Evolutionary conservation across 179 eudicot genomes (phyloP).

Genomic region (Camellia oleifera): DNA sequence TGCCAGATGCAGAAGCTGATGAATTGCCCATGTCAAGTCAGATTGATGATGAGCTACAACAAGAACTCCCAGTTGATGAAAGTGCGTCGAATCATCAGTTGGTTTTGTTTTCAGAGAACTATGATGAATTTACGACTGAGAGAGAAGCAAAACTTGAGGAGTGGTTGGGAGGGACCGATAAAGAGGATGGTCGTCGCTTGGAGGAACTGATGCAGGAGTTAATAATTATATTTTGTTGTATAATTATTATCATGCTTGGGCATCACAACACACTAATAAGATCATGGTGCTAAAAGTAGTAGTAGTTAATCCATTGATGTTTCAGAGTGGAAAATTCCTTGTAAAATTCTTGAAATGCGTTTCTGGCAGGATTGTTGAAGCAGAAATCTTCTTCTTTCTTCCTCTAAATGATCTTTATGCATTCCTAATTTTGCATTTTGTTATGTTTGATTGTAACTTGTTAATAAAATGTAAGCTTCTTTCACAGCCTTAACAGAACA

Average conservation of each 20-base stretch:
- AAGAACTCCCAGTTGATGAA: constrained; percentile 26
- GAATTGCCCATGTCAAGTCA: constrained; percentile 55
- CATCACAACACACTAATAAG: neutral
- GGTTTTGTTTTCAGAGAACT: constrained; percentile 38
- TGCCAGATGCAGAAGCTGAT: constrained; percentile 30
- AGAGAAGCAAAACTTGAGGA: constrained; percentile 77
- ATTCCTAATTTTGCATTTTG: no score
- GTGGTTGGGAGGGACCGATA: constrained; percentile 57
- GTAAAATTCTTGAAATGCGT: neutral
- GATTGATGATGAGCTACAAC: constrained; percentile 26
- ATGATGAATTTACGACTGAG: constrained; percentile 67
- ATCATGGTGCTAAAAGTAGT: neutral
- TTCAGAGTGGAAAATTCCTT: neutral
- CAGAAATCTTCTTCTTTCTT: neutral
- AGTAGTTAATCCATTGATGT: neutral
- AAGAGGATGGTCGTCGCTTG: constrained; percentile 6
- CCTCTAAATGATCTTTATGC: no score
- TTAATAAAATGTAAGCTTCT: no score
- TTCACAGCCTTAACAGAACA: no score
- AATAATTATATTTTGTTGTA: constrained; percentile 4
- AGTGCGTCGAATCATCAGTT: constrained; percentile 16
- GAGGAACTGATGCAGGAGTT: neutral
- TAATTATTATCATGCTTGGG: neutral
- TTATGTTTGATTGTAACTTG: no score
- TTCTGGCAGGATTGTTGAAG: neutral